Conservation (phyloP, 1,284 basidiomycete species). For the Marasmius fiardii region DNA sequence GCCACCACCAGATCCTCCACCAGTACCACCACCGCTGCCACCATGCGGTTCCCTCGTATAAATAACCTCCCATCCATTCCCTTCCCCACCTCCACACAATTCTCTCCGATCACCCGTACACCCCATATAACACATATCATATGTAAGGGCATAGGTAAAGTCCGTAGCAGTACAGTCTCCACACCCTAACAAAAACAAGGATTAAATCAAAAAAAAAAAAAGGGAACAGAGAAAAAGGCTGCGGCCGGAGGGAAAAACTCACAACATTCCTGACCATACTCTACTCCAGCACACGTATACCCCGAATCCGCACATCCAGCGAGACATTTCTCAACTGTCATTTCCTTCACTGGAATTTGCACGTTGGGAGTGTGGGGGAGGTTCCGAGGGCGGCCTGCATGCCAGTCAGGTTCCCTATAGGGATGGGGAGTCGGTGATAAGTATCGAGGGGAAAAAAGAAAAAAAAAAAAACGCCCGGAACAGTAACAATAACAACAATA, state of each 20-base stretch:
- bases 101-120: background rate
- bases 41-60: background rate
- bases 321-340: constrained; percentile 23
- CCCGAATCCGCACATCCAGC: constrained; percentile 18
- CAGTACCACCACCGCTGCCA: too few species aligned
- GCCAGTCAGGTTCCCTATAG: constrained; percentile 10
- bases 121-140: background rate
- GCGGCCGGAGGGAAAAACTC: constrained; percentile 8
- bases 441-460: background rate
- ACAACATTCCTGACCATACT: constrained; percentile 21
- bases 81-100: constrained; percentile 1
- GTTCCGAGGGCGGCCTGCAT: constrained; percentile 12
- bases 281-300: constrained; percentile 22
- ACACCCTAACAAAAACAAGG: background rate
- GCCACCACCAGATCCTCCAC: background rate
- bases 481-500: too few species aligned
- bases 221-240: too few species aligned
- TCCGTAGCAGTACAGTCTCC: background rate
- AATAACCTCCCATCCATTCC: background rate
- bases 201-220: background rate
- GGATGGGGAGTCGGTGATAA: background rate
- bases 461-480: background rate
- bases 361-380: constrained; percentile 16
- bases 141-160: background rate
- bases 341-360: constrained; percentile 19